Base-by-base conservation (phyloP, 1,139 yeast species). In the Debaryomyces udenii region DNA sequence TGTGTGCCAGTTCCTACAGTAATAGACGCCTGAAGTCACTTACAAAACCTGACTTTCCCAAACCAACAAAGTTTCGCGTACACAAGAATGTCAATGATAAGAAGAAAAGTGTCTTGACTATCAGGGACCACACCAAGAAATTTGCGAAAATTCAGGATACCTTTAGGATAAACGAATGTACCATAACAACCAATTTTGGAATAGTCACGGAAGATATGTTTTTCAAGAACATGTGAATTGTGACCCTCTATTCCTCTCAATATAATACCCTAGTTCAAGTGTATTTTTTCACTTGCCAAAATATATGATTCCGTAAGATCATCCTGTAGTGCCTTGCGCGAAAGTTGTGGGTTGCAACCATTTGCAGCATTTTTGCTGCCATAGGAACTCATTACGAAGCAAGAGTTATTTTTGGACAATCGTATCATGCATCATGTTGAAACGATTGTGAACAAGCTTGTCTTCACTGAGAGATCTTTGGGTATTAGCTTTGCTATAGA, bases 141-240 rank as follows among this genome's bases (percentile, higher is more conserved):
- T 17, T 37, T 6, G 22, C 17, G 9, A 37, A 28, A 13, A 27
- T 32, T 10, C 28, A n/a, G 27, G 35, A 33, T 27, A 38, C 37
- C 31, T 43, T 41, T 18, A 32, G 38, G 24, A 43, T 45, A 9
- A 40, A 45, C 22, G 38, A 36, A 30, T 43, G 43, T 34, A 31
- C 35, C 11, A 24, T 43, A 30, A 37, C 43, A 22, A 31, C 40
- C 28, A 41, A 37, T 30, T 32, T 43, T 37, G 49, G 46, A 14
- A 41, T 45, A 15, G 36, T 45, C 17, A 45, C 49, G 3, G 45
- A 43, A 24, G 49, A 45, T 33, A 43, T 45, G 38, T 45, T 45
- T 22, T 37, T 45, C 18, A 41, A 41, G 17, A 22, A 30, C 20
- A n/a, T 39, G n/a, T 39, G 32, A 17, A 14, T 7, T 20, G 22